Percentiles rank a stretch among this genome's conserved stretches.
Evolutionary conservation across 2,329 filamentous ascomycete species (phyloP).

Genomic region (Arachnopeziza araneosa): DNA sequence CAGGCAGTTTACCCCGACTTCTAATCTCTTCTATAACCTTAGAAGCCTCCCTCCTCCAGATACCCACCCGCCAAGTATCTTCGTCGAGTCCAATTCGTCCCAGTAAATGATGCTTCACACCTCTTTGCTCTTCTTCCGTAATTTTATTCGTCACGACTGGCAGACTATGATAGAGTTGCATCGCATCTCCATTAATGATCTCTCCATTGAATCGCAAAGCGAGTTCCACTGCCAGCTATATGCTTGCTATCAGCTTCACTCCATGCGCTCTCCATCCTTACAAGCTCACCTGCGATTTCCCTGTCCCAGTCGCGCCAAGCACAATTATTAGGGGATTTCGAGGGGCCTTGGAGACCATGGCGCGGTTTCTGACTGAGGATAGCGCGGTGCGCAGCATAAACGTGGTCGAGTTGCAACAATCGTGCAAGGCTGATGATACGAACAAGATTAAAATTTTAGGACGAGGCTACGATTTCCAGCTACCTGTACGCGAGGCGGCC

Average conservation of each 20-base stretch:
- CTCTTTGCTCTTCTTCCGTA: slow-evolving; percentile 64
- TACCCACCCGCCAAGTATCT: slow-evolving; percentile 76
- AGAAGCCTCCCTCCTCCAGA: slow-evolving; percentile 67
- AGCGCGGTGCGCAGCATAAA: not conserved
- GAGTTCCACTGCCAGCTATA: slow-evolving; percentile 66
- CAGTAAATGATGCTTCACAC: slow-evolving; percentile 82
- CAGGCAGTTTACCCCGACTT: slow-evolving; percentile 71
- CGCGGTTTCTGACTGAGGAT: not conserved
- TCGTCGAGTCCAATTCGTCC: slow-evolving; percentile 70
- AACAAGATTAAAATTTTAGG: not conserved
- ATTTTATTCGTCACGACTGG: slow-evolving; percentile 97
- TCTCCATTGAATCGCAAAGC: slow-evolving; percentile 82
- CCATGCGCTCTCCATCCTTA: not conserved
- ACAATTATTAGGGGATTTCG: slow-evolving; percentile 67
- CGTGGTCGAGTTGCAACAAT: not conserved
- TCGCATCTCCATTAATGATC: slow-evolving; percentile 94
- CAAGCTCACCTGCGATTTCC: slow-evolving; percentile 72
- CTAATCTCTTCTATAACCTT: slow-evolving; percentile 72
- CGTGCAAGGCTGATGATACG: not conserved
- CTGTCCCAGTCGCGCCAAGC: slow-evolving; percentile 86
- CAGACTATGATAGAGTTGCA: slow-evolving; percentile 92
- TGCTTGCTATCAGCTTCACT: slow-evolving; percentile 7
- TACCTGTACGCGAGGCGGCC: too few relatives aligned
- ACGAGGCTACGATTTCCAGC: not conserved
- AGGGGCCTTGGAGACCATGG: slow-evolving; percentile 32